These are phyloP conservation scores for Juglanconis oblonga DNA, from an alignment of 2,329 filamentous ascomycete species.

Conservation along the genomic window DNA sequence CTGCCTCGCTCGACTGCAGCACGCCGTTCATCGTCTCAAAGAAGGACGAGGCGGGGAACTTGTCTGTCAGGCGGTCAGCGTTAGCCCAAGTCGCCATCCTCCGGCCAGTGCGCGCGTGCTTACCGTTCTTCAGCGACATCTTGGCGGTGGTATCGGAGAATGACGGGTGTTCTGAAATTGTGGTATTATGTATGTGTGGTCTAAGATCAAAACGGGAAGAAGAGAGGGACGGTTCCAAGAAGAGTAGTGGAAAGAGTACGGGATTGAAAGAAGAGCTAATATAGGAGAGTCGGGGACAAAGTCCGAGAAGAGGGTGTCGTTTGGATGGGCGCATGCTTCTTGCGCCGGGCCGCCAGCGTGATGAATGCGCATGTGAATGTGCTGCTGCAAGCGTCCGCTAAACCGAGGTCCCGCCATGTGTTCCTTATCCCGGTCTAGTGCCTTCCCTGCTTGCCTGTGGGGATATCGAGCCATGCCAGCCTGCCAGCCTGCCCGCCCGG, in stretches of 20 bases:
- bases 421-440: not conserved
- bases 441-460: no score
- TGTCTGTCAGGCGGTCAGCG: conserved; percentile 45
- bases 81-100: not conserved
- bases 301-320: not conserved
- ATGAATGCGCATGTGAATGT: not conserved
- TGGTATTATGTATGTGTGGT: no score
- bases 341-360: not conserved
- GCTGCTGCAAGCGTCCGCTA: not conserved
- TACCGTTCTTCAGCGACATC: conserved; percentile 76
- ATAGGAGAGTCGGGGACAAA: not conserved
- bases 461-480: no score
- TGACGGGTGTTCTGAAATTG: not conserved
- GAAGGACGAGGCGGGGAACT: conserved; percentile 84
- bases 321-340: not conserved
- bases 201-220: not conserved
- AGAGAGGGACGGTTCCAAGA: not conserved
- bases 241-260: not conserved
- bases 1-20: conserved; percentile 65
- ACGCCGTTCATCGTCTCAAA: conserved; percentile 83
- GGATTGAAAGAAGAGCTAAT: not conserved
- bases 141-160: conserved; percentile 26
- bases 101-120: conserved; percentile 23
- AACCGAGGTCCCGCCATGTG: not conserved
- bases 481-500: no score